Evolutionary conservation across 257 asterid genomes (phyloP), one percentile per base, ranked within the genome.

Genomic region (Henckelia pumila): DNA sequence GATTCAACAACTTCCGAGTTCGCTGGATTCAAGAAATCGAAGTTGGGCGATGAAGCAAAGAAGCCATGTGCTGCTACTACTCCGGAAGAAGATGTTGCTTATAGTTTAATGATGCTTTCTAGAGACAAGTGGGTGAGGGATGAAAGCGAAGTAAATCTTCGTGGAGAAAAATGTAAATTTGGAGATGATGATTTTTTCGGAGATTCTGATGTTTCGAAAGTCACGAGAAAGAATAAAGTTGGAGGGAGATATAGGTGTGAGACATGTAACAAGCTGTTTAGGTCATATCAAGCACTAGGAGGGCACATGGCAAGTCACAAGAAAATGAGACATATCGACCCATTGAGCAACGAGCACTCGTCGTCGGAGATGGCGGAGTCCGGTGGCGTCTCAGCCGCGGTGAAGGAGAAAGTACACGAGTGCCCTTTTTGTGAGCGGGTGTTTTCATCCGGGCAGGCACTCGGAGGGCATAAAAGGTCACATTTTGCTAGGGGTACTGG

Each of bases 271-370:
- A 89, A 78, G 75, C 58, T 76, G 9, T 92, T 92, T 19, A 77
- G 80, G 69, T 92, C 98, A 6, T 92, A 92, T 73, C 98, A 92
- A 63, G 98, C 98, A 4, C 81, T 92, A 7, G 98, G 98, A 16
- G 98, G 98, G 6, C 98, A 92, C 73, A 78, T 95, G 76, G 94
- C 98, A 16, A 92, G 95, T 80, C 98, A 92, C 87, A 89, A 82
- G 80, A 89, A 89, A 79, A 61, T 74, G 71, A 82, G 79, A 52
- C 19, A 16, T 16, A 14, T n/a, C n/a, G n/a, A 20, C 53, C 53
- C 53, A 16, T 33, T 57, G 65, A 67, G 52, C 44, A 28, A 52
- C 8, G 24, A 47, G 60, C n/a, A n/a, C n/a, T 26, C 66, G 52
- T 10, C 63, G 55, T 47, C n/a, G 23, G 52, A 33, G 70, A 53